Conservation (phyloP, 2,329 filamentous ascomycete species). For the Alternaria sp. region DNA sequence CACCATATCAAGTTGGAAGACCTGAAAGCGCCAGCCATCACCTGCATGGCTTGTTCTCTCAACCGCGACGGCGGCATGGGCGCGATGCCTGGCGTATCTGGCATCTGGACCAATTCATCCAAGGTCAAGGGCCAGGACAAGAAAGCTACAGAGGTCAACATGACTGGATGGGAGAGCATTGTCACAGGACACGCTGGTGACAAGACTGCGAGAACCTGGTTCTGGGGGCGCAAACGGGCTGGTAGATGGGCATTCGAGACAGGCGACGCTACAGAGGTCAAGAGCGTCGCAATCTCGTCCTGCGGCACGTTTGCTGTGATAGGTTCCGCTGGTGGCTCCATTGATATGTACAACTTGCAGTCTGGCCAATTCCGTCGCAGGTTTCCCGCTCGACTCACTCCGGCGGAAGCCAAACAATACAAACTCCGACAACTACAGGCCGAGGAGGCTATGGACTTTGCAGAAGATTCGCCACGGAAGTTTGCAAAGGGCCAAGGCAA, state of each 20-base stretch:
- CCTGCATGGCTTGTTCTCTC: conserved; percentile 85
- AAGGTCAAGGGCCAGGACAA: conserved; percentile 67
- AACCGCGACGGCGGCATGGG: conserved; percentile 96
- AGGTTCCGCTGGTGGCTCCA: conserved; percentile 79
- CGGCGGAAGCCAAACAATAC: conserved; percentile 77
- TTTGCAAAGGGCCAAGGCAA: conserved; percentile 65
- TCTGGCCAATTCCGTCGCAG: conserved; percentile 87
- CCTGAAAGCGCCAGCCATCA: conserved; percentile 90
- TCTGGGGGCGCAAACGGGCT: conserved; percentile 93
- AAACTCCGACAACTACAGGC: conserved; percentile 69
- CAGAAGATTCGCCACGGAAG: conserved; percentile 38
- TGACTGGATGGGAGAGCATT: conserved; percentile 96
- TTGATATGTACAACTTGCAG: conserved; percentile 97
- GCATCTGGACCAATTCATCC: conserved; percentile 79
- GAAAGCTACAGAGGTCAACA: conserved; percentile 74
- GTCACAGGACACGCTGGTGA: conserved; percentile 91
- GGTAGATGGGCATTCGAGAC: conserved; percentile 93
- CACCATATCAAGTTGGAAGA: conserved; percentile 69
- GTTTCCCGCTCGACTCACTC: conserved; percentile 81
- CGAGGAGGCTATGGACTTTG: conserved; percentile 47
- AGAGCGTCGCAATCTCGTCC: conserved; percentile 82
- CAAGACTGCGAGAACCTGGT: conserved; percentile 89
- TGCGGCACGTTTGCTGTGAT: conserved; percentile 94
- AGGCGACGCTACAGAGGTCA: conserved; percentile 79
- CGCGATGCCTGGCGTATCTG: conserved; percentile 75